Evolutionary conservation across 306 rosid species (phyloP).

Genomic region (Citrullus colocynthis): DNA sequence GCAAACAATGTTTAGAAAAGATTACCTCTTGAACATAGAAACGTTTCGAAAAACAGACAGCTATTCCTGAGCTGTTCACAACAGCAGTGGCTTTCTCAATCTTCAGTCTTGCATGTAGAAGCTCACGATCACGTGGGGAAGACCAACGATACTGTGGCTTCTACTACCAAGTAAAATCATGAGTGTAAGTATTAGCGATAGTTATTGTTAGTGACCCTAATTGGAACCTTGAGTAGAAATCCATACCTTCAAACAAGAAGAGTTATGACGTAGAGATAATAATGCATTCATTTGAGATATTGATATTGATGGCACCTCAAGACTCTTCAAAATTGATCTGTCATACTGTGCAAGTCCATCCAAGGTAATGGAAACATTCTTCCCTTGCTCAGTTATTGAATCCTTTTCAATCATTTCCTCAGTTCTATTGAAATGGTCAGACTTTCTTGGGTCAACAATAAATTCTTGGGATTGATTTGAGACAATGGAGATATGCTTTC

Average conservation of each 20-base stretch:
- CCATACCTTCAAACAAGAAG: conserved; percentile 40
- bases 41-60: conserved; percentile 46
- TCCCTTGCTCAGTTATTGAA: conserved; percentile 9
- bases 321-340: conserved; percentile 23
- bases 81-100: conserved; percentile 41
- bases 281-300: conserved; percentile 35
- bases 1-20: neutral
- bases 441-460: conserved; percentile 7
- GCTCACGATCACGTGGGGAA: conserved; percentile 53
- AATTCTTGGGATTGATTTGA: conserved; percentile 10
- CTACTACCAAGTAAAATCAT: conserved; percentile 32
- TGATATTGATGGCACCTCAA: conserved; percentile 22
- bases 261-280: conserved; percentile 27
- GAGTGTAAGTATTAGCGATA: conserved; percentile 18
- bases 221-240: conserved; percentile 16
- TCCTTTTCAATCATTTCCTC: conserved; percentile 11
- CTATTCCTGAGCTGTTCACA: conserved; percentile 31
- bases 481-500: conserved; percentile 1
- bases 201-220: conserved; percentile 9
- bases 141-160: conserved; percentile 29
- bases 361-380: conserved; percentile 9
- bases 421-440: conserved; percentile 12
- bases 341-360: conserved; percentile 11
- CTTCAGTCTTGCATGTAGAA: conserved; percentile 44
- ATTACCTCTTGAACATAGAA: conserved; percentile 63